Evolutionary conservation across 768 basidiomycete genomes (phyloP), one percentile per base, ranked within the genome.

Genomic region (Naganishia randhawae): DNA sequence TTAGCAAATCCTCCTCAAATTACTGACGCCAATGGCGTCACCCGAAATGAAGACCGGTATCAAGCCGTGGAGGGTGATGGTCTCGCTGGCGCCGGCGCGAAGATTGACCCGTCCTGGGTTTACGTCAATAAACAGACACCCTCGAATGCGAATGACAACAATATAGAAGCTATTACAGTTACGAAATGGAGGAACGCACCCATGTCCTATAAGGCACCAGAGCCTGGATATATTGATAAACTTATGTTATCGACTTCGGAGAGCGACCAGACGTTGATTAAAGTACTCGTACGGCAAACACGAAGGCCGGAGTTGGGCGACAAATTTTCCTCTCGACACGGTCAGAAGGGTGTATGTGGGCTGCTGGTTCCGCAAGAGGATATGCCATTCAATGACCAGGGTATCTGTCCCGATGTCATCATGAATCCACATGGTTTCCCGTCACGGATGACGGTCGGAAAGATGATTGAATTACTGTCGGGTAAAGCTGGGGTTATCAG

Each of bases 391-490:
- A 96, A 96, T 75, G 94, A 98, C 81, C 90, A 92, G 78, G 96
- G 96, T 27, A 93, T 97, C 73, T 87, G 85, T 75, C 94, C 80
- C 89, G 95, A 99, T 81, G 92, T 94, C 19, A 96, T 99, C 82
- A 98, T 99, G 95, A 99, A 99, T 78, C 96, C 96, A 3, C 96
- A 99, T 81, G 96, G 96, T 76, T 98, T 99, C 84, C 96, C 96
- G 5, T 95, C 92, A 67, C 48, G 39, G 63, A 97, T 94, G 93
- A 99, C 96, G 29, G 96, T 99, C 32, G 96, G 96, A 55, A 99
- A 99, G 83, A 99, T 99, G 96, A 96, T 99, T 63, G 96, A 99
- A 80, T 83, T 97, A 25, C 82, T 99, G 35, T 90, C 93, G 14
- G 95, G 96, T 61, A 99, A 99, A 85, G 95, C 95, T 14, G 95